Conservation (phyloP, 108 stramenopile species). For the Cyclotella sp. region DNA sequence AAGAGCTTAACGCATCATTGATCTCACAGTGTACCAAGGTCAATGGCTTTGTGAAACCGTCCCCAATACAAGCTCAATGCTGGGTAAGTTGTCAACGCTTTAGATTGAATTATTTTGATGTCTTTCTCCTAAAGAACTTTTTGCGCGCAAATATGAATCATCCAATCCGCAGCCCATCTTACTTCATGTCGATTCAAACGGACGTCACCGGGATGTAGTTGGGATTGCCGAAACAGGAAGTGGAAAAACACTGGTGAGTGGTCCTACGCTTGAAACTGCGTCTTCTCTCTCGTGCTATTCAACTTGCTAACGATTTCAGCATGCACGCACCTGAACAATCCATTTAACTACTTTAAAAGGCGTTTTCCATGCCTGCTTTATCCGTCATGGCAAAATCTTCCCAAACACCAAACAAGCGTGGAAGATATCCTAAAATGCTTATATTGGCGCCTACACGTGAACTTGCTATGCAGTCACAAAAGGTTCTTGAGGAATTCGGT, state of each 20-base stretch:
- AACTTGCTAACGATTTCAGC: no score
- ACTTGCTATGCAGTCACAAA: constrained; percentile 96
- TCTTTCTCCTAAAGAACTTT: constrained; percentile 10
- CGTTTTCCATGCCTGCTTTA: constrained; percentile 95
- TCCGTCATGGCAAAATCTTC: constrained; percentile 63
- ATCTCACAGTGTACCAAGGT: constrained; percentile 77
- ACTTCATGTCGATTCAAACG: constrained; percentile 34
- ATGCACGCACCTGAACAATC: no score
- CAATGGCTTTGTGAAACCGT: constrained; percentile 87
- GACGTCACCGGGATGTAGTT: constrained; percentile 73
- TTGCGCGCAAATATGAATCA: not conserved
- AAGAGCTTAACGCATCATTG: constrained; percentile 53
- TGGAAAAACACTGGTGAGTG: constrained; percentile 57
- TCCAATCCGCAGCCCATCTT: constrained; percentile 35
- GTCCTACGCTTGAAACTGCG: not conserved
- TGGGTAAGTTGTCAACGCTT: constrained; percentile 63
- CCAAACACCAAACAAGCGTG: constrained; percentile 23
- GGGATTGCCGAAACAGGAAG: constrained; percentile 98
- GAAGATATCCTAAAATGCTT: constrained; percentile 86
- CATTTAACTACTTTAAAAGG: constrained; percentile 62
- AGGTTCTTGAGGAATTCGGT: constrained; percentile 92
- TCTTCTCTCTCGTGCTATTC: no score
- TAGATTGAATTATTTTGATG: not conserved
- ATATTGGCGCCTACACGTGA: constrained; percentile 98
- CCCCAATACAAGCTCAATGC: constrained; percentile 97